Base-by-base conservation (phyloP, 177 flowering plant genomes). In the Vitis hybrid region DNA sequence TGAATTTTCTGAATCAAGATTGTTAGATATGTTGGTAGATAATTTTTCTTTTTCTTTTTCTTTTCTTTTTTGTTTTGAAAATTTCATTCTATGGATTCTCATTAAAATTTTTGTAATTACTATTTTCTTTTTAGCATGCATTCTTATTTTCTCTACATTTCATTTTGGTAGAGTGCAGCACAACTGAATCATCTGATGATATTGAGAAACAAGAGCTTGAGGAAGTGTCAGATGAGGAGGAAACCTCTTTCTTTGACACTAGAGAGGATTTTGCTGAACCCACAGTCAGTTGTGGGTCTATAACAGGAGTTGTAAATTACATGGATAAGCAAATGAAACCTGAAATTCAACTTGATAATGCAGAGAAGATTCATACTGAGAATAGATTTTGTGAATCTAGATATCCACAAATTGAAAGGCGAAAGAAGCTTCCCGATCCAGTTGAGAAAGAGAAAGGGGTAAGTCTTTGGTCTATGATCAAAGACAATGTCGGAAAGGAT, bases 401-500 rank as follows among this genome's bases (percentile, higher is more conserved):
- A 49, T 81, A 51, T 71, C 78, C 82, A 61, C 73, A 74, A 19
- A 72, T 89, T 70, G 88, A 84, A 77, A 87, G 99, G 75, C 78
- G 98, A 56, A 82, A 72, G 62, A 88, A 82, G 81, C 87, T 95
- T 72, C 98, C 99, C 19, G 88, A 82, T 71, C 99, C 98, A 66
- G 75, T 85, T 71, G 97, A 93, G 81, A 91, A 91, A 82, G 99
- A 95, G 87, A 95, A 85, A 81, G 89, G 91, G 4, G 94, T 91
- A 15, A 93, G 94, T 77, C 89, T 95, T 67, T 95, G 99, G 99
- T 88, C 97, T 68, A 85, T 94, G 88, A 94, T 94, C 65, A 94
- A 92, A 79, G 98, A 92, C 80, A 94, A 92, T 74, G 92, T 94
- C 61, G 98, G 98, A 60, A 94, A 94, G 77, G 98, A 94, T 77